Evolutionary conservation across 2,329 filamentous ascomycete genomes (phyloP), one percentile per base, ranked within the genome.

Genomic region (Huntiella savannae): DNA sequence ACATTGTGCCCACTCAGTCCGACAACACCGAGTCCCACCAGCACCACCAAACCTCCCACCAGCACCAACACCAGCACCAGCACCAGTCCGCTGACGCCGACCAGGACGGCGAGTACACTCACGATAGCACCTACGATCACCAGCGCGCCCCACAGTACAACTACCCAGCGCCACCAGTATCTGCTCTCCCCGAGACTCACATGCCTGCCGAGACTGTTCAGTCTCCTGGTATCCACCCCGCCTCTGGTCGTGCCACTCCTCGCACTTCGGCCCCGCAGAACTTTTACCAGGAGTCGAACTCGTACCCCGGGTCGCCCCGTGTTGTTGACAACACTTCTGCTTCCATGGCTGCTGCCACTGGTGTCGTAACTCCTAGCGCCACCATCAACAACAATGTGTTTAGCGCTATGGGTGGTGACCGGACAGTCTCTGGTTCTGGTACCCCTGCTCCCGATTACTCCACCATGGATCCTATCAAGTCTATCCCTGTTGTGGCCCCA

Each of bases 21-120:
- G 41, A 62, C 66, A 8, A 68, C 67, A 66, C 70, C 13, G 75
- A 79, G 40, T 71, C 79, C 49, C n/a, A n/a, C n/a, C n/a, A n/a
- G n/a, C 75, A 79, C n/a, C 75, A 83, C 6, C 22, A 28, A 8
- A 8, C 22, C 6, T 58, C 65, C 46, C 69, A 74, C 63, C 22
- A 28, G 22, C 5, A 28, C 8, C 22, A 28, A 8, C 22, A 28
- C 22, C 22, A 28, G 22, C 40, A 43, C 15, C 40, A 28, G 4
- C 28, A 43, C 5, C 40, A 62, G 66, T 7, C 68, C 67, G 66
- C 70, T n/a, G 75, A 79, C 39, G 71, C 79, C 49, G 75, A 79
- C n/a, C 75, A 83, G 52, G 78, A 83, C 55, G 68, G 77, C 22
- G 86, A 94, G 62, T 95, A 94, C 63, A 86, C 87, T 16, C 86